A percentile compares a stretch with the other conserved stretches of the same genome.
Conservation (phyloP, 345 rosid species). For the Firmiana major region DNA sequence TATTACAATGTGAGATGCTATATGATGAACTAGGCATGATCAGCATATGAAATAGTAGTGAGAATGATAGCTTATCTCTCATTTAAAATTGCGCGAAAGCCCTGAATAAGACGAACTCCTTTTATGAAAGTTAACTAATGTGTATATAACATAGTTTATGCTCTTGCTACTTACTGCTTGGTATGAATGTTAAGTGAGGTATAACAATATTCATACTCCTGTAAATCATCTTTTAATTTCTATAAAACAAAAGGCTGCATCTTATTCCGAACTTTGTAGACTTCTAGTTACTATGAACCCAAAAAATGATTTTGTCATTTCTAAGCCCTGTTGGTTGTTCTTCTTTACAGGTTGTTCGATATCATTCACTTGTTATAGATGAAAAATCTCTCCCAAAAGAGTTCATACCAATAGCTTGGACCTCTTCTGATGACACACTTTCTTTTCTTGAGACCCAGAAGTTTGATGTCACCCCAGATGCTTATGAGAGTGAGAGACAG, state of each 20-base stretch:
- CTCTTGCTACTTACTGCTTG: neutral
- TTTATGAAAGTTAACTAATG: neutral
- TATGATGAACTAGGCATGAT: neutral
- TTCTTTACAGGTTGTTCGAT: constrained; percentile 75
- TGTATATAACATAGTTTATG: neutral
- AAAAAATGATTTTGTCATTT: neutral
- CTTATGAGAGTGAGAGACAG: constrained; percentile 20
- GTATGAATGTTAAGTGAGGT: neutral
- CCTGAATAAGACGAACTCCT: neutral
- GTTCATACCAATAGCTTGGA: constrained; percentile 87
- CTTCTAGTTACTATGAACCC: neutral
- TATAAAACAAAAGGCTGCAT: neutral
- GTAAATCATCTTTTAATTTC: neutral
- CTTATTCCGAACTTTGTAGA: neutral
- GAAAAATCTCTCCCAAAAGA: constrained; percentile 76
- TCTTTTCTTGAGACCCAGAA: constrained; percentile 46
- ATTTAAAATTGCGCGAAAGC: neutral
- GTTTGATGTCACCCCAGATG: constrained; percentile 28
- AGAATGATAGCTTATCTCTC: neutral
- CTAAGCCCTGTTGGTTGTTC: constrained; percentile 11
- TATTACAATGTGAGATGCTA: neutral
- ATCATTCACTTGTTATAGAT: constrained; percentile 86
- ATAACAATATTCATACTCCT: neutral
- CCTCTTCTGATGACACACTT: constrained; percentile 44
- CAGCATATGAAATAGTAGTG: neutral